Base-by-base conservation (phyloP, 2,329 filamentous ascomycete genomes). In the Cytospora chrysosperma region DNA sequence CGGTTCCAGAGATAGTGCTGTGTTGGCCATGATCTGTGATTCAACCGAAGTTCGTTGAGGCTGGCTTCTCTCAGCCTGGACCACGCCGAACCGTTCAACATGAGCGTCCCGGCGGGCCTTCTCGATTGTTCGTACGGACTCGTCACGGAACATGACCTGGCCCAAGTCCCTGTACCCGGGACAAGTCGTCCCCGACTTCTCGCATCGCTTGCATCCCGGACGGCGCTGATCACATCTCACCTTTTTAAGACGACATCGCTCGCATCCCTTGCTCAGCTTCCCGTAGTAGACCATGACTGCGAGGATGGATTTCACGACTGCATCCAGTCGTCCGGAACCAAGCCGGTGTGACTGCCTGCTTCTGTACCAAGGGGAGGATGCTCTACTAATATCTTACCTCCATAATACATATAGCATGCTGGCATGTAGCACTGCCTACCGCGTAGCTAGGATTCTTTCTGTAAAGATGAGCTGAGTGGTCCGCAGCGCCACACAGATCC, bases 201-300 rank as follows among this genome's bases (percentile, higher is more conserved):
- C 66, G 56, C 71, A 73, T 55, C 60, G 69, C 24, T 70, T 50
- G 54, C 71, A 72, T 49, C 32, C 60, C 1, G 71, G 71, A 47
- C 57, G 69, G 21, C 65, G 58, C 64, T 70, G 65, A 52, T 72
- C 71, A 49, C 71, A 73, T 69, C 72, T 70, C 56, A 73, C 60
- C 50, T 72, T 72, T 12, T 69, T 70, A 54, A 67, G 63, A 24
- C 70, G 71, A 60, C 70, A 72, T 26, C 68, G 68, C 55, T 72
- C 64, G 49, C 71, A 72, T 32, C 71, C 70, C 65, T 69, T 69
- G 55, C 69, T 70, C 28, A 69, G 52, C 8, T 28, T 57, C 13
- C 69, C 69, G 56, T 69, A 66, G 30, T 69, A 71, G 24, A 64
- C 69, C 69, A 71, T 71, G 1, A 24, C 13, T 47, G 43, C 43